Evolutionary conservation across 2,329 filamentous ascomycete genomes (phyloP), one percentile per base, ranked within the genome.

Genomic region (Diaporthe ilicicola): DNA sequence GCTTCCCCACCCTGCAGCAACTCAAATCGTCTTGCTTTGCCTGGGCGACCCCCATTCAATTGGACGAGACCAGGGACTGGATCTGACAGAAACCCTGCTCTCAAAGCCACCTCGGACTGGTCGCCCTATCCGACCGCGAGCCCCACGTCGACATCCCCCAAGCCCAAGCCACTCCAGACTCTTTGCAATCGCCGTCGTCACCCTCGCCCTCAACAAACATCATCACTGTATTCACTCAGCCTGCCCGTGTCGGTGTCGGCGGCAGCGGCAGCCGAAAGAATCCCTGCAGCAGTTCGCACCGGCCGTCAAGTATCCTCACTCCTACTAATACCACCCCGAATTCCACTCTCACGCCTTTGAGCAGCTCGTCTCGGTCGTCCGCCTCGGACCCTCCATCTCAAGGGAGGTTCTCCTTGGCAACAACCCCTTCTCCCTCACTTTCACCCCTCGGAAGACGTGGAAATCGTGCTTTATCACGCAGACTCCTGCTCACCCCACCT

Each of bases 171-270:
- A 62, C 50, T 22, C 37, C 42, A n/a, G 22, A 64, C 17, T 56
- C 61, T 24, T 66, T 34, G 69, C 53, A 42, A 70, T 70, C 62
- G 53, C 62, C 61, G 54, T 50, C 59, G 34, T 32, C 59, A 50
- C 54, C 29, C 15, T 61, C 22, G 54, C 27, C 39, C 22, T 19
- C 32, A 22, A 56, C 42, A 29, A 70, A 53, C 29, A 53, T 53
- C 34, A 64, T 69, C 67, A 62, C 48, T 12, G 55, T 59, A 24
- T 64, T 53, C 46, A 44, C 67, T 13, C 44, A 62, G 22, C 67
- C 44, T 27, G 24, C 48, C 39, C 44, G 55, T 37, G 29, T 48
- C n/a, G n/a, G n/a, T 34, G 32, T 34, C 55, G 19, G 34, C 39
- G 51, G 34, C 22, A 24, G 34, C 67, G 61, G 48, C 46, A 27